A percentile compares a stretch with the other conserved stretches of the same genome.
phyloP scores from a whole-genome alignment of 2,329 filamentous ascomycete species.

The Lachnellula subtilissima region DNA sequence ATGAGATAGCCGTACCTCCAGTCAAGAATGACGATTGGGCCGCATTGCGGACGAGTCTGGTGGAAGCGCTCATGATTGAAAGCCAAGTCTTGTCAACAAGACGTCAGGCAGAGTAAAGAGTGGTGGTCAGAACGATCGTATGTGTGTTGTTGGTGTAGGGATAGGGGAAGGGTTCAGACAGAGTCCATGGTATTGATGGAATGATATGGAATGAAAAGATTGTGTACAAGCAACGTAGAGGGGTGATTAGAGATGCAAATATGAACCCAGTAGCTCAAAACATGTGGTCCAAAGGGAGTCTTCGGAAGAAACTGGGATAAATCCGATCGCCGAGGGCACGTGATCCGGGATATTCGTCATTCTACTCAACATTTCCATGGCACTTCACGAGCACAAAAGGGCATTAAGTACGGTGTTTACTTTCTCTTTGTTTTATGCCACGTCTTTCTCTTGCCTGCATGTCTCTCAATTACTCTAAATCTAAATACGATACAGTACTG shows the following conservation, averaged over 20 bases:
- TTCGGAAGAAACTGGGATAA: conserved; percentile 5
- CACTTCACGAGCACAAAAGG: too few relatives aligned
- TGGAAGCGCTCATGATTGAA: conserved; percentile 32
- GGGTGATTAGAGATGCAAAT: conserved; percentile 13
- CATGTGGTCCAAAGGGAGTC: conserved; percentile 13
- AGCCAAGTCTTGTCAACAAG: conserved; percentile 16
- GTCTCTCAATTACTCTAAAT: too few relatives aligned
- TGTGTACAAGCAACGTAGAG: conserved; percentile 1
- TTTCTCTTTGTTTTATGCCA: too few relatives aligned
- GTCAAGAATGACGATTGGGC: conserved; percentile 29
- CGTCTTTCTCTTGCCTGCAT: too few relatives aligned
- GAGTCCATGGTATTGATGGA: conserved; percentile 14
- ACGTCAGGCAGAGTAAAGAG: neutral
- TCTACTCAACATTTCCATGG: too few relatives aligned
- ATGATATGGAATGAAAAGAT: neutral
- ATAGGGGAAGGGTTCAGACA: conserved; percentile 8
- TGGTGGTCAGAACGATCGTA: neutral
- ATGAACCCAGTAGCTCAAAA: conserved; percentile 1
- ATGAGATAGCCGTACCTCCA: conserved; percentile 19
- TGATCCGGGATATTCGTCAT: too few relatives aligned
- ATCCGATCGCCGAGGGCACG: too few relatives aligned
- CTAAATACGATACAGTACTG: too few relatives aligned
- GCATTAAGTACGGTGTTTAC: too few relatives aligned
- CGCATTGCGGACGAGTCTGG: conserved; percentile 33
- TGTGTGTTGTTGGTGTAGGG: neutral